Evolutionary conservation across 1,139 yeast genomes (phyloP).

Genomic region (Wickerhamiella pararugosa): DNA sequence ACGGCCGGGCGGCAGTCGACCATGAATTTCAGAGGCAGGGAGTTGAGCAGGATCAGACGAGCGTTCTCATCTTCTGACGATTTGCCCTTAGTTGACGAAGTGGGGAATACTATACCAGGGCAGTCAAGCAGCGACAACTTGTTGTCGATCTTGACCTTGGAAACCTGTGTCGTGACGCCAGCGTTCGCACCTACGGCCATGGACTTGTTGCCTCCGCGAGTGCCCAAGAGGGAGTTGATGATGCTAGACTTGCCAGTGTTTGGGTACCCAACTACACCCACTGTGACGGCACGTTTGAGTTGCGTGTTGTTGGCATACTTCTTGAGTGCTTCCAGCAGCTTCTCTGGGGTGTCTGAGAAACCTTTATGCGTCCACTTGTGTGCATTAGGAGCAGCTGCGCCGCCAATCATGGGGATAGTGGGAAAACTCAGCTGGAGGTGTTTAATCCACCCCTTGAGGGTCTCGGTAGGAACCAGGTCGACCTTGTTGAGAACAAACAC

Average conservation of each 20-base stretch:
- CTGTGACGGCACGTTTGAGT: constrained; percentile 80
- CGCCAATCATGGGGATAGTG: constrained; percentile 63
- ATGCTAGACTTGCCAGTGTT: constrained; percentile 92
- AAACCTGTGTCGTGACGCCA: constrained; percentile 82
- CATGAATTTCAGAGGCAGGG: constrained; percentile 78
- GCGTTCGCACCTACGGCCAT: constrained; percentile 98
- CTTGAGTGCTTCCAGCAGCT: constrained; percentile 67
- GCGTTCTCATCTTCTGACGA: constrained; percentile 62
- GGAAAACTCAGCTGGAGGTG: constrained; percentile 76
- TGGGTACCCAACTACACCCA: constrained; percentile 86
- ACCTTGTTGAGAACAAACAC: constrained; percentile 79
- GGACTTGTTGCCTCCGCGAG: constrained; percentile 57
- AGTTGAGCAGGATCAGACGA: constrained; percentile 72
- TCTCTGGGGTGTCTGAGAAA: constrained; percentile 54
- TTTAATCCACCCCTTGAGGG: constrained; percentile 69
- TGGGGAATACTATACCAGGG: constrained; percentile 96
- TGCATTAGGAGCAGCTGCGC: constrained; percentile 40
- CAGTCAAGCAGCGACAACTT: constrained; percentile 83
- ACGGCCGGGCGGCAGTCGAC: constrained; percentile 78
- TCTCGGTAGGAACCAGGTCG: constrained; percentile 78
- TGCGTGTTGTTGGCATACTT: constrained; percentile 72
- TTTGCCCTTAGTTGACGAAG: constrained; percentile 31
- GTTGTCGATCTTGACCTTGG: constrained; percentile 85
- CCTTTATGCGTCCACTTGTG: constrained; percentile 48
- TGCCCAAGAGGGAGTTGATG: constrained; percentile 56